Conservation (phyloP, 2,329 filamentous ascomycete species). For the Fusarium irregulare region DNA sequence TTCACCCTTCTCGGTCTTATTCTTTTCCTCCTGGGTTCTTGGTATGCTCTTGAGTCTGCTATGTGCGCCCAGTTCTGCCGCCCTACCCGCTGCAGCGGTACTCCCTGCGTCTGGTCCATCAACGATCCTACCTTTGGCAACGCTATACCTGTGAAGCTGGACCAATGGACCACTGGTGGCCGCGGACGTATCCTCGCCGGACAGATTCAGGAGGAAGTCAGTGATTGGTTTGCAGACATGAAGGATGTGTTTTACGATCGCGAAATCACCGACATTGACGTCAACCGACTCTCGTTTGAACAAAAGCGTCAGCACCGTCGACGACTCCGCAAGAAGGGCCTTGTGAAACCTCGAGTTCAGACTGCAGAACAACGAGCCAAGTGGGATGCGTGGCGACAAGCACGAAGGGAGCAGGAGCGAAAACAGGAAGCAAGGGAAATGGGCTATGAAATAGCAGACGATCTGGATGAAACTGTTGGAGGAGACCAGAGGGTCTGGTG, state of each 20-base stretch:
- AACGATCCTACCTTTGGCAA: constrained; percentile 71
- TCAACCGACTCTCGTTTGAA: constrained; percentile 58
- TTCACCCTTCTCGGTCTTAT: constrained; percentile 62
- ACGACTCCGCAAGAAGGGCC: constrained; percentile 61
- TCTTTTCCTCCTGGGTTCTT: constrained; percentile 58
- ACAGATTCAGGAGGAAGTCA: constrained; percentile 56
- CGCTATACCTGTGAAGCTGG: constrained; percentile 70
- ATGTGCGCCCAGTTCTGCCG: constrained; percentile 67
- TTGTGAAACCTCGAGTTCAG: constrained; percentile 52
- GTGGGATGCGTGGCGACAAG: constrained; percentile 59
- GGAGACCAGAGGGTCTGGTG: constrained; percentile 48
- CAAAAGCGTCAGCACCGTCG: constrained; percentile 61
- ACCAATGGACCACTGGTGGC: constrained; percentile 69
- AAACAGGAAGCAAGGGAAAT: constrained; percentile 54
- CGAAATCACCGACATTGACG: constrained; percentile 58
- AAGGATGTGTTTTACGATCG: constrained; percentile 59
- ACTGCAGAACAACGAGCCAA: constrained; percentile 56
- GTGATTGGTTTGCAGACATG: constrained; percentile 61
- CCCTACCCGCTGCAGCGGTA: constrained; percentile 60
- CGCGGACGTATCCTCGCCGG: constrained; percentile 56
- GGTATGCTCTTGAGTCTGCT: constrained; percentile 65
- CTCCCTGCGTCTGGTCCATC: constrained; percentile 65
- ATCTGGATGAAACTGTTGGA: constrained; percentile 48
- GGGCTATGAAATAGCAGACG: constrained; percentile 52
- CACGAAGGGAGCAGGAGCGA: constrained; percentile 55